Evolutionary conservation across 805 yeast genomes (phyloP), one percentile per base, ranked within the genome.

Genomic region (Candida tibetensis): DNA sequence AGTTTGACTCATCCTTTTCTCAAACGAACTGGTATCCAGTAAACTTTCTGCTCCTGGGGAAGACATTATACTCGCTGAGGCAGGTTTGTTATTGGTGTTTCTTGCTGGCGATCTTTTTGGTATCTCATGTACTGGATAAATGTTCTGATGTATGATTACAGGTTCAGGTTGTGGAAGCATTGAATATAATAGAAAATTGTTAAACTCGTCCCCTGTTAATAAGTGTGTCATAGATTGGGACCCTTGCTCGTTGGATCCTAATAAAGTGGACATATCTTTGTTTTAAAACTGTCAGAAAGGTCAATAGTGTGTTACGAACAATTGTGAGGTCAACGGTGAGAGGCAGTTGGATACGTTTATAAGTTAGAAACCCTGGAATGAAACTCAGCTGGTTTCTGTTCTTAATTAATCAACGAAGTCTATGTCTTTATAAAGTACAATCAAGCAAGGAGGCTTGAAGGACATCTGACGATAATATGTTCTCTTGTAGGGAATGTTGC

Each of bases 21-120:
- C 57, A 17, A 41, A 34, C 4, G 55, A 50, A 30, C 57, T 48
- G 5, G 51, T 19, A 19, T 51, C 59, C 55, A 53, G 58, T 30
- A 37, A 19, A 8, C 30, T 32, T 7, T 10, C 25, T 7, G 25
- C 25, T 7, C 10, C 29, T 13, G 37, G 37, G n/a, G 37, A 30
- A 19, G 26, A 28, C 13, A 14, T 19, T 27, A 2, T 14, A 17
- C 32, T 18, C 23, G 5, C 10, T 13, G 23, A 22, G 28, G 17
- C 18, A 12, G 25, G 4, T 7, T 19, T 17, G 16, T 28, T 6
- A 9, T 27, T 8, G 21, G n/a, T n/a, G 14, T 16, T 14, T 28
- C 37, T 16, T 14, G 37, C 32, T 2, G 34, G 31, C 4, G 35
- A 30, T 15, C 34, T 21, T 5, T 16, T 15, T 5, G 42, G 34